These are phyloP conservation scores for Simplicillium aogashimaense DNA, from an alignment of 2,329 filamentous ascomycete species.

Conservation along the genomic window DNA sequence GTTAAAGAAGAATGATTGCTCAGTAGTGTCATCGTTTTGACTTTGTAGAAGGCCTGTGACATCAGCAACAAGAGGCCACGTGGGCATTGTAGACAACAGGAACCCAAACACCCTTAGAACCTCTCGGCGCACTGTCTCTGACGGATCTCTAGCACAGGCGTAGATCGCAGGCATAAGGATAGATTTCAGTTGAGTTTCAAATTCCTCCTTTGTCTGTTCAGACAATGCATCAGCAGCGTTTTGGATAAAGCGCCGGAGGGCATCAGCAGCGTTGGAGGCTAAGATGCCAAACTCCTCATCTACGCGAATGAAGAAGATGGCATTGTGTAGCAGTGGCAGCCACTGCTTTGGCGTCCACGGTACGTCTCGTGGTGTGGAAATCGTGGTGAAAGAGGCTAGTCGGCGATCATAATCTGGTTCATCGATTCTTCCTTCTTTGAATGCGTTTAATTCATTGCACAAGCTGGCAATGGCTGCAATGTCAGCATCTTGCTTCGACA, in stretches of 20 bases:
- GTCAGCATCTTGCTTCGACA: constrained; percentile 54
- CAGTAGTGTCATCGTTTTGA: constrained; percentile 52
- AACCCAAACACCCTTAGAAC: constrained; percentile 71
- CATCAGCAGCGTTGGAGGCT: constrained; percentile 68
- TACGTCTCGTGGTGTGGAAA: constrained; percentile 53
- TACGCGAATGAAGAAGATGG: constrained; percentile 77
- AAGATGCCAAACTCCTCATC: constrained; percentile 84
- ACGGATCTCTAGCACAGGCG: constrained; percentile 63
- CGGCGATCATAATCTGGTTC: constrained; percentile 83
- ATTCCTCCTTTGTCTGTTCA: constrained; percentile 31
- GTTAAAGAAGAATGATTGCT: constrained; percentile 80
- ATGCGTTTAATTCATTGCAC: constrained; percentile 74
- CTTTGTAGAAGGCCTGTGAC: constrained; percentile 57
- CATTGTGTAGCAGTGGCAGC: constrained; percentile 80
- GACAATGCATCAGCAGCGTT: constrained; percentile 34
- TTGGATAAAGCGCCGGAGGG: constrained; percentile 69
- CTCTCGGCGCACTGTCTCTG: constrained; percentile 78
- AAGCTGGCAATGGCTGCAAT: constrained; percentile 56
- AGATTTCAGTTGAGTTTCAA: constrained; percentile 48
- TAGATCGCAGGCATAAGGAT: constrained; percentile 69
- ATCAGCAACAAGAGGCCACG: constrained; percentile 63
- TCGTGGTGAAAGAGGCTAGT: constrained; percentile 62
- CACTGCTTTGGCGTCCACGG: constrained; percentile 64
- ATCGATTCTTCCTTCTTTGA: constrained; percentile 60
- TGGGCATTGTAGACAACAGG: constrained; percentile 60